These are phyloP conservation scores for Aristolochia californica DNA, from an alignment of 164 flowering plant species.

Conservation along the genomic window DNA sequence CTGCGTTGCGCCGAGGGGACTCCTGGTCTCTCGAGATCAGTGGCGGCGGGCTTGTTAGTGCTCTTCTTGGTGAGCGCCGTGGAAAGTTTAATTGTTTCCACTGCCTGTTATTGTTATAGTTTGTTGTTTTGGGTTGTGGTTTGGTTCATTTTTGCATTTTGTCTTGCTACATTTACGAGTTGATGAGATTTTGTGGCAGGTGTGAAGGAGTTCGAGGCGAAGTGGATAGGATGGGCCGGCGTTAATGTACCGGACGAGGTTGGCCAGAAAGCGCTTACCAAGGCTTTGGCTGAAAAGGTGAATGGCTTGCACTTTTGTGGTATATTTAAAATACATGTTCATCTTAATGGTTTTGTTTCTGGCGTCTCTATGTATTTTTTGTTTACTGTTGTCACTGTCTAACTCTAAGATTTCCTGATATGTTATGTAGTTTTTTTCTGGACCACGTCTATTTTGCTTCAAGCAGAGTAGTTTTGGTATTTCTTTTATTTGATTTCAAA, in stretches of 20 bases:
- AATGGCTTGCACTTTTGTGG: too few relatives aligned
- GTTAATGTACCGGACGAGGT: slow-evolving; percentile 90
- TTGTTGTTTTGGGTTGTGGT: background rate
- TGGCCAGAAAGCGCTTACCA: slow-evolving; percentile 72
- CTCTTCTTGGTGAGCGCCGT: slow-evolving; percentile 62
- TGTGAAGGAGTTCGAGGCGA: slow-evolving; percentile 80
- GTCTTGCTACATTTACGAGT: background rate
- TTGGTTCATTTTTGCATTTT: background rate
- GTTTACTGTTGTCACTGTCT: too few relatives aligned
- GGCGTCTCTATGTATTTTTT: too few relatives aligned
- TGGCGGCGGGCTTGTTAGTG: slow-evolving; percentile 90
- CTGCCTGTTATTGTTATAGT: background rate
- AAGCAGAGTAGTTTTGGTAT: too few relatives aligned
- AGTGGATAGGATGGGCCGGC: slow-evolving; percentile 99
- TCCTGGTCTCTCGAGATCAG: slow-evolving; percentile 83
- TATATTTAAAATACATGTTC: background rate
- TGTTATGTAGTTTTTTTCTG: too few relatives aligned
- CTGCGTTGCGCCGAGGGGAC: slow-evolving; percentile 71
- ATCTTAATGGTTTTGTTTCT: background rate
- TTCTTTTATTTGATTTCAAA: too few relatives aligned
- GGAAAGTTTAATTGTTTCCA: background rate
- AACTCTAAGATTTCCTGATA: too few relatives aligned
- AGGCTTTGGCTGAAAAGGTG: slow-evolving; percentile 94
- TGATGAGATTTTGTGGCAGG: slow-evolving; percentile 31
- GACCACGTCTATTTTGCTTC: too few relatives aligned